Evolutionary conservation across 352 stramenopile genomes (phyloP).

Genomic region (Phytophthora fragariae): DNA sequence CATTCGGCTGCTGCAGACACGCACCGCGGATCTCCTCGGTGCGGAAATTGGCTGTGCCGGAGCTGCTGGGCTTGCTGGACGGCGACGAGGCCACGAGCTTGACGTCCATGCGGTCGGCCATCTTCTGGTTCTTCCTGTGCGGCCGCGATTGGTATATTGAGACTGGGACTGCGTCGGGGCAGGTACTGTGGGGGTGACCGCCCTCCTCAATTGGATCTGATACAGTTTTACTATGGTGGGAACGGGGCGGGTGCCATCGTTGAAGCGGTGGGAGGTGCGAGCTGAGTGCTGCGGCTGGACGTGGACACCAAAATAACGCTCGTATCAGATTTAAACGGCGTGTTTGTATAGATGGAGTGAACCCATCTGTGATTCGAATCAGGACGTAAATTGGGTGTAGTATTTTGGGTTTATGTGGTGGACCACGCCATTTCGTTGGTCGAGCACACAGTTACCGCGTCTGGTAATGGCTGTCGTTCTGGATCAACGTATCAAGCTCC

Average conservation of each 20-base stretch:
- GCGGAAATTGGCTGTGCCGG: conserved; percentile 75
- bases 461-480: conserved; percentile 70
- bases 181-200: conserved; percentile 16
- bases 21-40: conserved; percentile 76
- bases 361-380: conserved; percentile 33
- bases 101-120: conserved; percentile 41
- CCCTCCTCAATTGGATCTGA: background rate
- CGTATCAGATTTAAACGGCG: conserved; percentile 30
- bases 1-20: background rate
- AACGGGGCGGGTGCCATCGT: conserved; percentile 26
- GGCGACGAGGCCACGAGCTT: conserved; percentile 60
- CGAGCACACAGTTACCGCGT: background rate
- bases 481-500: conserved; percentile 67
- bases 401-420: background rate
- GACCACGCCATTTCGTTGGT: conserved; percentile 1
- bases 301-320: conserved; percentile 18
- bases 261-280: conserved; percentile 12
- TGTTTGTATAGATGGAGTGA: conserved; percentile 25
- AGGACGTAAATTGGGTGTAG: conserved; percentile 5
- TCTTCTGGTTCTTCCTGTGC: conserved; percentile 29
- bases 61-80: conserved; percentile 52
- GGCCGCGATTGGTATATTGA: conserved; percentile 32
- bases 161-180: conserved; percentile 9
- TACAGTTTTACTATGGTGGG: background rate
- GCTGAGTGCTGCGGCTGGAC: background rate